Evolutionary conservation across 2,329 filamentous ascomycete genomes (phyloP).

Genomic region (Xylariomycetidae sp.): DNA sequence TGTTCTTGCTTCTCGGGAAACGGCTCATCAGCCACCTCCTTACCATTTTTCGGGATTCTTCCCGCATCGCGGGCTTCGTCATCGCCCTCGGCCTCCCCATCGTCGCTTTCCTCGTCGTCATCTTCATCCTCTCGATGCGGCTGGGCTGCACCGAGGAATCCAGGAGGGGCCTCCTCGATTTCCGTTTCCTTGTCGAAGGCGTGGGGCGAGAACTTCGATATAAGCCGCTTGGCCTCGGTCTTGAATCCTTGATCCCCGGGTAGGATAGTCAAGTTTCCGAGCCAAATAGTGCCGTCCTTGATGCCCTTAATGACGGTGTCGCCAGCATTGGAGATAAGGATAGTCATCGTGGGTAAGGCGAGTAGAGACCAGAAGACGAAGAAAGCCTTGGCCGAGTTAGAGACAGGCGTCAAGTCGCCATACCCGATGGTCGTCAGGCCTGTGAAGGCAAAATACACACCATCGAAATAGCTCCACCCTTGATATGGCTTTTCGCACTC

Average conservation of each 20-base stretch:
- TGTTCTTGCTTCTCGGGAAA: not conserved
- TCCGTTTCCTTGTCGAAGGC: conserved; percentile 33
- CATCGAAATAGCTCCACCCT: conserved; percentile 70
- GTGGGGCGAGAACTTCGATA: conserved; percentile 39
- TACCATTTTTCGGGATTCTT: too few species aligned
- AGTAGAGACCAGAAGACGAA: conserved; percentile 92
- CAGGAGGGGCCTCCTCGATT: conserved; percentile 35
- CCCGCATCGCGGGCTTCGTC: conserved; percentile 29
- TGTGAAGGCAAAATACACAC: conserved; percentile 82
- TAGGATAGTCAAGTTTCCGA: conserved; percentile 58
- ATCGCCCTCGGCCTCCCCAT: conserved; percentile 24
- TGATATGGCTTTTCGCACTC: conserved; percentile 48
- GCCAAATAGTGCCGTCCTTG: conserved; percentile 48
- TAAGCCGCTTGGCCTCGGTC: conserved; percentile 39
- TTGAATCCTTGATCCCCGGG: conserved; percentile 49
- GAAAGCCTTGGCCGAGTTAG: conserved; percentile 74
- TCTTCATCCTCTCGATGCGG: conserved; percentile 15
- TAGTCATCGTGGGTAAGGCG: conserved; percentile 82
- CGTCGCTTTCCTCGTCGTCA: conserved; percentile 13
- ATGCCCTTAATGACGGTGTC: conserved; percentile 71
- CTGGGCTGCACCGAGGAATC: conserved; percentile 35
- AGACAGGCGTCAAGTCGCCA: conserved; percentile 72
- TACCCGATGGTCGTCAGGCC: conserved; percentile 84
- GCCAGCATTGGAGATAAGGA: conserved; percentile 77
- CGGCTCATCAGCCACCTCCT: not conserved